Conservation (phyloP, 2,329 filamentous ascomycete species). For the Cladophialophora psammophila region DNA sequence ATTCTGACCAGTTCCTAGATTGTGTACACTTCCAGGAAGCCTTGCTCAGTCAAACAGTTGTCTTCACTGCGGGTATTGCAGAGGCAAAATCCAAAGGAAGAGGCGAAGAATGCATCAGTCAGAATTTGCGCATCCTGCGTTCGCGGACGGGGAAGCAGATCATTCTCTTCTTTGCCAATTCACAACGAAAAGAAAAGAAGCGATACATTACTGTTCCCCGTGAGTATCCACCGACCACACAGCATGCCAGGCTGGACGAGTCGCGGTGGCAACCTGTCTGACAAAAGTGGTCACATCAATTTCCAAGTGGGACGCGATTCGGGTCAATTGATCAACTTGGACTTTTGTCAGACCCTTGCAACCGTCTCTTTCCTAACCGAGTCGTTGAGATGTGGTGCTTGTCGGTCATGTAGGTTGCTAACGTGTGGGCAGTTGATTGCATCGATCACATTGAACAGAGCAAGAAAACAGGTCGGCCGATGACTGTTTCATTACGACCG, state of each 20-base stretch:
- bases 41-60: conserved; percentile 48
- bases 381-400: not conserved
- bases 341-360: not conserved
- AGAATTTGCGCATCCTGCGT: conserved; percentile 52
- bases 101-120: conserved; percentile 55
- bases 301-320: not conserved
- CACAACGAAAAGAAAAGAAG: conserved; percentile 50
- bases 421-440: conserved; percentile 46
- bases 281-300: not conserved
- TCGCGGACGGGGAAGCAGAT: conserved; percentile 47
- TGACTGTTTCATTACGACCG: conserved; percentile 48
- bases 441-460: conserved; percentile 48
- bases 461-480: conserved; percentile 50
- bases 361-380: not conserved
- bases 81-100: conserved; percentile 54
- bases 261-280: not conserved
- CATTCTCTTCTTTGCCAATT: conserved; percentile 53
- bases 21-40: conserved; percentile 52
- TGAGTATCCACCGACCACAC: conserved; percentile 33
- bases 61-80: conserved; percentile 52
- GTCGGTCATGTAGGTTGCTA: conserved; percentile 14
- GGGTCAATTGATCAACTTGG: not conserved
- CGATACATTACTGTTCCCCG: conserved; percentile 51
- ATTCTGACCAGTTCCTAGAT: conserved; percentile 42
- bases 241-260: not conserved